A percentile compares a stretch with the other conserved stretches of the same genome.
These are phyloP conservation scores for Magnolia kwangsiensis DNA, from an alignment of 164 flowering plant genomes.

Conservation along the genomic window DNA sequence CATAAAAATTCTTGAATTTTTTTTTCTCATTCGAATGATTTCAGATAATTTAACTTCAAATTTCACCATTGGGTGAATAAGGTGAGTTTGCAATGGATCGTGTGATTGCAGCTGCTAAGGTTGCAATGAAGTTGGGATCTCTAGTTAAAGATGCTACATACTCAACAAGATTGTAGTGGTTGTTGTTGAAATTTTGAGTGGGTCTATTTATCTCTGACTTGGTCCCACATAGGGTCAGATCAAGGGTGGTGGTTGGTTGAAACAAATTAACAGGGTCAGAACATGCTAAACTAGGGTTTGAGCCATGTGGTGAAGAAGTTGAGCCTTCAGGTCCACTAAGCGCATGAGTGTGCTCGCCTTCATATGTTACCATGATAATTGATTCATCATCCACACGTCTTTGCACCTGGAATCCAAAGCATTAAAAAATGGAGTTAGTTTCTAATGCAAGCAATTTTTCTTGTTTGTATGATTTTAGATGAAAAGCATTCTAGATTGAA, in stretches of 20 bases:
- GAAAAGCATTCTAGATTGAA: too few relatives aligned
- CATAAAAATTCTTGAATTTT: too few relatives aligned
- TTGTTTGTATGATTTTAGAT: too few relatives aligned
- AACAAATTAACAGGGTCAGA: slow-evolving; percentile 7
- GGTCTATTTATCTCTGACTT: neutral
- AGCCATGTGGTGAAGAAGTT: slow-evolving; percentile 2
- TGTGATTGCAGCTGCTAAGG: too few relatives aligned
- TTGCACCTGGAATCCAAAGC: slow-evolving; percentile 39
- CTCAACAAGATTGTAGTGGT: neutral
- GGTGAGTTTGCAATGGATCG: too few relatives aligned
- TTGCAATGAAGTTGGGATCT: too few relatives aligned
- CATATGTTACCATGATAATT: slow-evolving; percentile 41
- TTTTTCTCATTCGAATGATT: too few relatives aligned
- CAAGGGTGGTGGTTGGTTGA: slow-evolving; percentile 16
- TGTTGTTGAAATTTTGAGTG: neutral
- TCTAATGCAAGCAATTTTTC: too few relatives aligned
- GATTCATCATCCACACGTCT: slow-evolving; percentile 37
- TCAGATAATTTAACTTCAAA: too few relatives aligned
- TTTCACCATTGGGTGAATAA: neutral
- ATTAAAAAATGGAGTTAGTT: neutral
- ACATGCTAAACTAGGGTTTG: neutral
- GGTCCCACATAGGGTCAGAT: slow-evolving; percentile 19
- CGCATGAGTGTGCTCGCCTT: slow-evolving; percentile 20
- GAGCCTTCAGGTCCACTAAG: neutral
- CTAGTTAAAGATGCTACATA: too few relatives aligned